Base-by-base conservation (phyloP, 2,329 filamentous ascomycete species). In the Pezicula rhizophila region DNA sequence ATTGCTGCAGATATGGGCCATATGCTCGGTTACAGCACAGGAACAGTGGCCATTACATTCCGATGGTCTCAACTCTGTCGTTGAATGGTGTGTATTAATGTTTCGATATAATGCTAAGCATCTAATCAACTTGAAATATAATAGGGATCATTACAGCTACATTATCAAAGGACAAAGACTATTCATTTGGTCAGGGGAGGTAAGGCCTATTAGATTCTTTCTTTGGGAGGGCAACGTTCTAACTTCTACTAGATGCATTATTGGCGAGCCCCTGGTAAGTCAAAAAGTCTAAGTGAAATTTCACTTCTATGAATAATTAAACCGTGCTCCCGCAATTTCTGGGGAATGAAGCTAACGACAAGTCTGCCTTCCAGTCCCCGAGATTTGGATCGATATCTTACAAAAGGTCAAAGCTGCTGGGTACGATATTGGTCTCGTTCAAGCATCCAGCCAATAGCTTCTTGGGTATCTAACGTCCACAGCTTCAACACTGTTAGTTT, bases 341-440 rank as follows among this genome's bases (percentile, higher is more conserved):
- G 4, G 6, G 23, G 2, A 23, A 23, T 23, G 6, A 4, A 23
- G 6, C 23, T 23, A 23, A 23, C 3, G 4, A 5, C 23, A 23
- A 23, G 23, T 23, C 23, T 23, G 4, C 23, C 23, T 83, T 3
- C 80, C 81, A 1, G 80, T 84, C 2, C 74, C 79, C 3, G 70
- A 71, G 18, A 67, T 85, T 2, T 83, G 84, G 72, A 71, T 85
- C 8, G 88, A 92, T 55, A 63, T 92, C 2, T 84, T 93, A 55
- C 84, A 93, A 59, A 93, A 95, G 67, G 82, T 92, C 64, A 90
- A 86, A 65, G 84, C 87, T 0, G 68, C 89, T 3, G 88, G 88
- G 0, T 57, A 18, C 52, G 48, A 15, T 18, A 25, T 23, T 23
- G 23, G 23, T 23, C 23, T 23, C 23, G 23, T 23, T 46, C 43